Conservation (phyloP, 1,284 basidiomycete species). For the Moniliophthora roreri region DNA sequence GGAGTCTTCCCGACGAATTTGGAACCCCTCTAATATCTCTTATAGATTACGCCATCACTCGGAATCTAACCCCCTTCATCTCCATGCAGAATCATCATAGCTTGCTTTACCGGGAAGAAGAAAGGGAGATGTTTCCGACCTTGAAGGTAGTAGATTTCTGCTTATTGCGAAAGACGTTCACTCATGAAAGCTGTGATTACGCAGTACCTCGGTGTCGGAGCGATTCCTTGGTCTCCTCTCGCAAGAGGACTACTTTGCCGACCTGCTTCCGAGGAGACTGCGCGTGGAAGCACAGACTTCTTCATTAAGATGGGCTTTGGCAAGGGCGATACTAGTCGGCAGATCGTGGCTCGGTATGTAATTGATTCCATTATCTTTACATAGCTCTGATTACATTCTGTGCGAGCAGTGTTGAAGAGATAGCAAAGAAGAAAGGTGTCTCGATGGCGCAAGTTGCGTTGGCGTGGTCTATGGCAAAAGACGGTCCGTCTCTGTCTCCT, state of each 20-base stretch:
- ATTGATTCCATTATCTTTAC: too few species aligned
- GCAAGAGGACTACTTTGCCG: constrained; percentile 46
- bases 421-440: constrained; percentile 10
- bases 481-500: not conserved
- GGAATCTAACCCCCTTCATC: constrained; percentile 64
- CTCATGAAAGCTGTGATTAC: not conserved
- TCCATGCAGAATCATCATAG: constrained; percentile 71
- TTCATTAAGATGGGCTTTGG: constrained; percentile 14
- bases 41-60: constrained; percentile 44
- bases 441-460: constrained; percentile 16
- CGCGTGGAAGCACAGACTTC: constrained; percentile 33
- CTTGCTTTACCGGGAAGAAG: constrained; percentile 64
- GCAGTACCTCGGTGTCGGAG: constrained; percentile 36
- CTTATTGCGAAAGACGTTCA: not conserved
- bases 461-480: constrained; percentile 9
- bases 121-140: constrained; percentile 67
- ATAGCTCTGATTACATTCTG: not conserved
- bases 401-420: constrained; percentile 8
- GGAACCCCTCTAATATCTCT: not conserved
- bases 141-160: constrained; percentile 35
- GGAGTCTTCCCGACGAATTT: constrained; percentile 9
- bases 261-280: constrained; percentile 34
- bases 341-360: constrained; percentile 1
- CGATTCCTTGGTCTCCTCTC: constrained; percentile 51
- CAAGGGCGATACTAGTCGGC: not conserved